Evolutionary conservation across 495 filamentous ascomycete genomes (phyloP).

Genomic region (Penicillium roqueforti): DNA sequence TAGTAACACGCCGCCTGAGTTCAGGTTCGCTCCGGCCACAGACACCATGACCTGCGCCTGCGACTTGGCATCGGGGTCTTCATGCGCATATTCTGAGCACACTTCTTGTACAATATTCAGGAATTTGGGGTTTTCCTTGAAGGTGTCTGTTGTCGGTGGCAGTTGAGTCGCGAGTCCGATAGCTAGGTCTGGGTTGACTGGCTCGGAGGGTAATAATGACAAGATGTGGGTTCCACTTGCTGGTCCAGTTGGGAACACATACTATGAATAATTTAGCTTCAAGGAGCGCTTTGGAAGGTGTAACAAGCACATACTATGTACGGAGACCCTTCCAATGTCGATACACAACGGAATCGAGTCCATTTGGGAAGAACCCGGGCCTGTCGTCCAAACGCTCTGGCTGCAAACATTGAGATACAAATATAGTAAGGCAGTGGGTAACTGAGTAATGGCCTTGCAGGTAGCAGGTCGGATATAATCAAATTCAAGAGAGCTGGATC

Average conservation of each 20-base stretch:
- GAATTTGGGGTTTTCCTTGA: conserved; percentile 75
- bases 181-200: conserved; percentile 62
- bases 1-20: conserved; percentile 61
- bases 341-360: conserved; percentile 38
- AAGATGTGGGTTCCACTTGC: conserved; percentile 53
- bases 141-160: conserved; percentile 72
- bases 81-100: conserved; percentile 60
- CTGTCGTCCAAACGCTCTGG: conserved; percentile 21
- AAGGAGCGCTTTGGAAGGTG: not conserved
- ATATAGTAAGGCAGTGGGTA: not conserved
- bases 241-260: conserved; percentile 57
- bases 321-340: conserved; percentile 52
- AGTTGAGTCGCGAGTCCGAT: conserved; percentile 70
- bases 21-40: conserved; percentile 66
- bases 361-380: conserved; percentile 17
- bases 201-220: conserved; percentile 68
- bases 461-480: not conserved
- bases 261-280: conserved; percentile 49
- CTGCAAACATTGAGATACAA: conserved; percentile 24
- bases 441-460: not conserved
- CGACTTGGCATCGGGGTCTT: conserved; percentile 67
- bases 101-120: conserved; percentile 70
- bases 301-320: conserved; percentile 45
- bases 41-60: conserved; percentile 80
- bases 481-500: conserved; percentile 4